phyloP scores from a whole-genome alignment of 768 basidiomycete genomes.

The Xanthoconium stramineum region DNA sequence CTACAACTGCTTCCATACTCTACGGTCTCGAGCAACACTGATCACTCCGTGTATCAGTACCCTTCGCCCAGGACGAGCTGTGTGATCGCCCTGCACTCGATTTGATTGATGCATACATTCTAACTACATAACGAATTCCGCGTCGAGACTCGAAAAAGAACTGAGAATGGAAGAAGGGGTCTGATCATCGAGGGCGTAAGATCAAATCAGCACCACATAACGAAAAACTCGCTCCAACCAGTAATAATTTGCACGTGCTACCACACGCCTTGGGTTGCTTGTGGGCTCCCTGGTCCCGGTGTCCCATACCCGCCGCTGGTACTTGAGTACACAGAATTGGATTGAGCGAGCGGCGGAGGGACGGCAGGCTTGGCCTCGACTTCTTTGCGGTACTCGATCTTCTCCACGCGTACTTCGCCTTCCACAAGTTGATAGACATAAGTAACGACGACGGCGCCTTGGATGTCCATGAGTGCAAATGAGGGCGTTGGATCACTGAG shows the following conservation, averaged over 20 bases:
- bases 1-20: too few species aligned
- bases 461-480: slow-evolving; percentile 97
- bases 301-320: slow-evolving; percentile 19
- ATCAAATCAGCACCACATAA: neutral
- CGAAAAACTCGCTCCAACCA: neutral
- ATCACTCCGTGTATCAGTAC: too few species aligned
- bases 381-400: slow-evolving; percentile 81
- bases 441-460: slow-evolving; percentile 94
- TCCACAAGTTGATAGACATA: slow-evolving; percentile 96
- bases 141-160: neutral
- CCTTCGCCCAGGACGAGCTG: neutral
- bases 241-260: slow-evolving; percentile 2
- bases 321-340: slow-evolving; percentile 34
- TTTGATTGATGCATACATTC: neutral
- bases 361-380: slow-evolving; percentile 35
- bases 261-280: slow-evolving; percentile 27
- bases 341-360: slow-evolving; percentile 19
- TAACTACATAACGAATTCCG: neutral
- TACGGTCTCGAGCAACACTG: too few species aligned
- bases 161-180: neutral
- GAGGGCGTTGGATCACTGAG: slow-evolving; percentile 83
- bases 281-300: slow-evolving; percentile 26
- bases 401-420: slow-evolving; percentile 90
- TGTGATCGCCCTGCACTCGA: neutral
- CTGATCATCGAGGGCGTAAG: neutral